A percentile compares a stretch with the other conserved stretches of the same genome.
phyloP scores from a whole-genome alignment of 108 stramenopile species.

The Fistulifera solaris region DNA sequence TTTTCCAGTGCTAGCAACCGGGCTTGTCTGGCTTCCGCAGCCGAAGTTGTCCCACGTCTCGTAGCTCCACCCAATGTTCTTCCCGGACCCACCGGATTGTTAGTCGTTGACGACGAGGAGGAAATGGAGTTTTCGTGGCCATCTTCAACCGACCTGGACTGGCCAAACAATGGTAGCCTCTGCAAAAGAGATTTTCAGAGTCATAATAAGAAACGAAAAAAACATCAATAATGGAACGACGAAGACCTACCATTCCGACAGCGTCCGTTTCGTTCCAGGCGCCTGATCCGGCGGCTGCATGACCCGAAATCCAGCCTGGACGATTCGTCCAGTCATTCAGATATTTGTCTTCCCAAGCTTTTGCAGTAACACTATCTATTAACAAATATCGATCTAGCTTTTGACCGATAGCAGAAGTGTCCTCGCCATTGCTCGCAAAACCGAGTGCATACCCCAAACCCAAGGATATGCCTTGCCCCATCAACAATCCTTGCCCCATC shows the following conservation, averaged over 20 bases:
- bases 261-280: constrained; percentile 30
- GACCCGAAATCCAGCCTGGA: constrained; percentile 31
- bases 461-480: constrained; percentile 53
- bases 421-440: constrained; percentile 11
- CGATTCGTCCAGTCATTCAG: constrained; percentile 17
- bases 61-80: not conserved
- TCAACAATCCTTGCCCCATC: constrained; percentile 37
- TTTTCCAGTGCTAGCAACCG: constrained; percentile 31
- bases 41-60: not conserved
- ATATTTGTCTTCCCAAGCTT: constrained; percentile 32
- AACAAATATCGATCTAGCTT: not conserved
- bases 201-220: too few species aligned
- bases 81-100: not conserved
- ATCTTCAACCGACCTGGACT: not conserved
- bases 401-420: constrained; percentile 5
- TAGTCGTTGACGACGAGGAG: not conserved
- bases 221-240: too few species aligned
- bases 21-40: constrained; percentile 28
- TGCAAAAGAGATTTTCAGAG: not conserved
- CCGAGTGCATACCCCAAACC: constrained; percentile 70
- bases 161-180: constrained; percentile 5
- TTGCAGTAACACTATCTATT: constrained; percentile 1
- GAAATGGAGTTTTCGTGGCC: not conserved
- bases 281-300: constrained; percentile 23
- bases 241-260: constrained; percentile 7